These are phyloP conservation scores for Globisporangium megalacanthum DNA, from an alignment of 352 stramenopile genomes.

Conservation along the genomic window DNA sequence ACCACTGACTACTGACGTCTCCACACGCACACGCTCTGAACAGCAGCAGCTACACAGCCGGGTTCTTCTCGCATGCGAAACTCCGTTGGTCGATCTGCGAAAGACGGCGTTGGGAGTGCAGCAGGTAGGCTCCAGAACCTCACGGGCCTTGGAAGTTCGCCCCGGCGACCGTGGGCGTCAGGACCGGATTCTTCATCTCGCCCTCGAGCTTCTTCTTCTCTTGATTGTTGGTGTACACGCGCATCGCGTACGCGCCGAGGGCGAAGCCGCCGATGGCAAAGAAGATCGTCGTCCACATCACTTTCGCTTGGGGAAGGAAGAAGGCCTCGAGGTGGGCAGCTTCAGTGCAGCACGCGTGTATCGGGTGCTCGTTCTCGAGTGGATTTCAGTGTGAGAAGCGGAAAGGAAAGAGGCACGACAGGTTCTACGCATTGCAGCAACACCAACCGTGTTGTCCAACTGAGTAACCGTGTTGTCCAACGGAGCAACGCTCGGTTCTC, in stretches of 20 bases:
- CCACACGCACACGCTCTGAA: too few species aligned
- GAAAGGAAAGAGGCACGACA: background rate
- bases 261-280: conserved; percentile 10
- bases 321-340: background rate
- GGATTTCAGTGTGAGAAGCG: background rate
- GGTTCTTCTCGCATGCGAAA: too few species aligned
- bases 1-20: too few species aligned
- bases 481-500: too few species aligned
- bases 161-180: background rate
- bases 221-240: background rate
- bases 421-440: background rate
- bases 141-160: conserved; percentile 3
- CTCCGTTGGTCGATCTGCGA: too few species aligned
- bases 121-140: background rate
- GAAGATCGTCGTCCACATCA: conserved; percentile 7
- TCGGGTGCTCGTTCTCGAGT: background rate
- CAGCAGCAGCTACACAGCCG: too few species aligned
- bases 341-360: background rate
- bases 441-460: background rate
- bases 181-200: conserved; percentile 6
- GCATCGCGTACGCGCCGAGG: conserved; percentile 8
- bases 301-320: background rate
- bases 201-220: conserved; percentile 4
- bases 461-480: too few species aligned
- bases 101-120: too few species aligned